Evolutionary conservation across 2,329 filamentous ascomycete species (phyloP).

Genomic region (Xylaria sp.): DNA sequence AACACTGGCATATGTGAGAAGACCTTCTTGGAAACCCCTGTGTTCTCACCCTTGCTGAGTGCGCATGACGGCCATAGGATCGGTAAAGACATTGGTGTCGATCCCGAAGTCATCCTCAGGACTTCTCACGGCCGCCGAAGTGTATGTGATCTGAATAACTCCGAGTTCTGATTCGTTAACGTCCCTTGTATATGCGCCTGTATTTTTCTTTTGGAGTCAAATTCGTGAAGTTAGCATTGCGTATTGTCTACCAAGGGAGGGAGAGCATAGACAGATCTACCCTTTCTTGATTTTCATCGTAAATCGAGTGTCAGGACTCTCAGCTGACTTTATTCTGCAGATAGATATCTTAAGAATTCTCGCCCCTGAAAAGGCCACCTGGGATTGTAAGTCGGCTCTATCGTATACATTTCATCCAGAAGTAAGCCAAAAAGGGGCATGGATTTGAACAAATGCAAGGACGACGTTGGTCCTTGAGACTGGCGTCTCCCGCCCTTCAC

Average conservation of each 20-base stretch:
- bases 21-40: neutral
- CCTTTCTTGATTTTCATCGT: neutral
- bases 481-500: conserved; percentile 2
- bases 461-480: conserved; percentile 3
- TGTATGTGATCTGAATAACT: conserved; percentile 13
- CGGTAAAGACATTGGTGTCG: conserved; percentile 75
- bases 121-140: conserved; percentile 87
- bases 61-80: conserved; percentile 45
- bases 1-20: conserved; percentile 67
- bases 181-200: neutral
- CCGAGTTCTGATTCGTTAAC: neutral
- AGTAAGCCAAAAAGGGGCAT: conserved; percentile 1
- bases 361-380: conserved; percentile 79
- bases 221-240: conserved; percentile 4
- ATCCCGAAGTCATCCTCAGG: conserved; percentile 76
- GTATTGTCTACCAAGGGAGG: neutral
- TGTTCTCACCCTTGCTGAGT: conserved; percentile 4
- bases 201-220: neutral
- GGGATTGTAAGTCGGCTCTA: conserved; percentile 66
- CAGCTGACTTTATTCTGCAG: conserved; percentile 9
- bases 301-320: neutral
- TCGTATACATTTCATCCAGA: neutral
- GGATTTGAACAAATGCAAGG: conserved; percentile 2
- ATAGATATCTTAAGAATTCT: conserved; percentile 81
- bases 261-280: neutral